Conservation (phyloP, 768 basidiomycete species). For the Tulasnella sp. region DNA sequence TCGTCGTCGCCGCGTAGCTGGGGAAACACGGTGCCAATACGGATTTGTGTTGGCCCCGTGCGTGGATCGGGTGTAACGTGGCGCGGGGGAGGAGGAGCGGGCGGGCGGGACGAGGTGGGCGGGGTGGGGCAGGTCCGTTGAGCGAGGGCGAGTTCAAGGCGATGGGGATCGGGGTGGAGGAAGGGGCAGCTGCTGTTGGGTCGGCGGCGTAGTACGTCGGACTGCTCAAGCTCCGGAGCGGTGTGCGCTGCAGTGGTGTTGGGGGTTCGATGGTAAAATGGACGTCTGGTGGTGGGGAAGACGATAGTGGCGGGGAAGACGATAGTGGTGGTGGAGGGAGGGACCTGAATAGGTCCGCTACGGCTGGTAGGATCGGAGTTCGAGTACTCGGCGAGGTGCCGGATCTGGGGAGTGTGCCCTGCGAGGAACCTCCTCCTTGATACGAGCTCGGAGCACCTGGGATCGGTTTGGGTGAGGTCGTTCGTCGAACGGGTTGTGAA, state of each 20-base stretch:
- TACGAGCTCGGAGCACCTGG: not conserved
- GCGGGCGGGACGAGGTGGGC: not conserved
- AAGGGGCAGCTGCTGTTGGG: not conserved
- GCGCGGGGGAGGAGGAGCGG: not conserved
- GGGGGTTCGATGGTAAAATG: not conserved
- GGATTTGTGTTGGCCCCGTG: not conserved
- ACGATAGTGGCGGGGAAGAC: not conserved
- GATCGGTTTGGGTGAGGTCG: not conserved
- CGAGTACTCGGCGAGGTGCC: not conserved
- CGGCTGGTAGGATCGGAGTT: not conserved
- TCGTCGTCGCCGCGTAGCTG: not conserved
- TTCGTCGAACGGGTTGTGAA: not conserved
- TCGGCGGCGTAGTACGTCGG: not conserved
- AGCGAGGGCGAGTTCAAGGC: not conserved
- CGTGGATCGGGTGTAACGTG: slow-evolving; percentile 1
- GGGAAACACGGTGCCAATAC: slow-evolving; percentile 8
- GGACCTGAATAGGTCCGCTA: not conserved
- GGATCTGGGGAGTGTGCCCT: not conserved
- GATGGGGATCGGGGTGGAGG: not conserved
- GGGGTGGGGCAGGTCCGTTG: not conserved
- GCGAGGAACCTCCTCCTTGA: not conserved
- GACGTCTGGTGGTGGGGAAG: not conserved
- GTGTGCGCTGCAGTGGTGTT: not conserved
- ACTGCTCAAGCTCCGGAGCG: not conserved
- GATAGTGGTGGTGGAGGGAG: not conserved